phyloP scores from a whole-genome alignment of 2,329 filamentous ascomycete species.

The Botrytis fragariae region DNA sequence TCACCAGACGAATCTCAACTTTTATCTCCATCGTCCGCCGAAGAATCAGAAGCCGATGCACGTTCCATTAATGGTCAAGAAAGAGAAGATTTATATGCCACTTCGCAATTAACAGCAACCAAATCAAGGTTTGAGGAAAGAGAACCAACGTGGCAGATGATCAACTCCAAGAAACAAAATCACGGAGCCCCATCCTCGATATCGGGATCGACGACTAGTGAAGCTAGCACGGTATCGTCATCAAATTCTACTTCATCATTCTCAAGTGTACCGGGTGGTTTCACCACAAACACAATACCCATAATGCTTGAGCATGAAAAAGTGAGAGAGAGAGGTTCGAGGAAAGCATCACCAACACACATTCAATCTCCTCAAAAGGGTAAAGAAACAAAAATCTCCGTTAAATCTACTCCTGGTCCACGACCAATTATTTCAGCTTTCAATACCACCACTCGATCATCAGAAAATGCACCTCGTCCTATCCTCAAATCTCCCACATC shows the following conservation, averaged over 20 bases:
- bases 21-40: constrained; percentile 26
- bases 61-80: not conserved
- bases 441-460: constrained; percentile 6
- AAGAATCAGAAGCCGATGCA: constrained; percentile 21
- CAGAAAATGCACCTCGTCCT: not conserved
- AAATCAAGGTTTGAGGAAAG: constrained; percentile 25
- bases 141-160: constrained; percentile 34
- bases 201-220: constrained; percentile 23
- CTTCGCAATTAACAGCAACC: constrained; percentile 19
- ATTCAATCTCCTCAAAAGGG: not conserved
- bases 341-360: not conserved
- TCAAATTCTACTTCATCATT: constrained; percentile 24
- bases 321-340: not conserved
- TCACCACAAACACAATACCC: not conserved
- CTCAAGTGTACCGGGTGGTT: not conserved
- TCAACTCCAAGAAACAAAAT: constrained; percentile 21
- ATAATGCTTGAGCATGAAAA: not conserved
- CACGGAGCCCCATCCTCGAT: constrained; percentile 20
- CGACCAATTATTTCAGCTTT: constrained; percentile 14
- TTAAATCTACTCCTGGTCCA: constrained; percentile 2
- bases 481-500: constrained; percentile 10
- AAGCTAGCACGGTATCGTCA: constrained; percentile 23
- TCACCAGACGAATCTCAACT: constrained; percentile 30
- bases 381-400: not conserved
- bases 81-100: not conserved